These are phyloP conservation scores for Daedaleopsis sinensis DNA, from an alignment of 768 basidiomycete genomes.

Conservation along the genomic window DNA sequence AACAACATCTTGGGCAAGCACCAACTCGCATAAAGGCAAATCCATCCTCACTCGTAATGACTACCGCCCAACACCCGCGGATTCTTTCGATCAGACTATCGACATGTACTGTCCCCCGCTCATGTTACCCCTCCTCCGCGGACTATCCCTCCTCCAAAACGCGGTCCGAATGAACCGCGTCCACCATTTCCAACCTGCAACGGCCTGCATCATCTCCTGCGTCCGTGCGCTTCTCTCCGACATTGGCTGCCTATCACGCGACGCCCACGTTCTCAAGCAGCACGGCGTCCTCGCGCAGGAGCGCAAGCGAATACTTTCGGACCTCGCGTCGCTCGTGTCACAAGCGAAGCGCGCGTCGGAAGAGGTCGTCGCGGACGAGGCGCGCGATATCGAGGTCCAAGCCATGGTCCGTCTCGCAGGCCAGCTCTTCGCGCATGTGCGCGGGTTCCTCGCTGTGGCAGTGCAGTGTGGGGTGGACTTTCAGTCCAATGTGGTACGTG, in stretches of 20 bases:
- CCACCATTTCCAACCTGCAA: conserved; percentile 90
- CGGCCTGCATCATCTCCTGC: conserved; percentile 92
- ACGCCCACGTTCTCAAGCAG: conserved; percentile 69
- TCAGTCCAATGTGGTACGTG: conserved; percentile 33
- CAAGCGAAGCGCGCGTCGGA: conserved; percentile 72
- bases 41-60: conserved; percentile 38
- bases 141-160: conserved; percentile 81
- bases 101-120: conserved; percentile 71
- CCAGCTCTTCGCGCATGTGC: conserved; percentile 79
- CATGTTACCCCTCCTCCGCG: conserved; percentile 84
- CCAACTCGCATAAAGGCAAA: conserved; percentile 35
- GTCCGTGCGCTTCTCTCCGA: conserved; percentile 85
- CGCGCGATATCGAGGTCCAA: conserved; percentile 61
- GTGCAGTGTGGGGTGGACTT: conserved; percentile 75
- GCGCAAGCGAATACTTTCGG: conserved; percentile 79
- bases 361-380: conserved; percentile 47
- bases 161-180: conserved; percentile 79
- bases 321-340: conserved; percentile 80
- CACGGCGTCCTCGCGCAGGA: conserved; percentile 72
- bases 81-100: conserved; percentile 49
- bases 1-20: conserved; percentile 54
- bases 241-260: conserved; percentile 82
- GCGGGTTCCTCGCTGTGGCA: conserved; percentile 76
- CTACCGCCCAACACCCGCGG: conserved; percentile 48
- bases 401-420: conserved; percentile 81